These are phyloP conservation scores for Fusarium subglutinans DNA, from an alignment of 2,329 filamentous ascomycete species.

Conservation along the genomic window DNA sequence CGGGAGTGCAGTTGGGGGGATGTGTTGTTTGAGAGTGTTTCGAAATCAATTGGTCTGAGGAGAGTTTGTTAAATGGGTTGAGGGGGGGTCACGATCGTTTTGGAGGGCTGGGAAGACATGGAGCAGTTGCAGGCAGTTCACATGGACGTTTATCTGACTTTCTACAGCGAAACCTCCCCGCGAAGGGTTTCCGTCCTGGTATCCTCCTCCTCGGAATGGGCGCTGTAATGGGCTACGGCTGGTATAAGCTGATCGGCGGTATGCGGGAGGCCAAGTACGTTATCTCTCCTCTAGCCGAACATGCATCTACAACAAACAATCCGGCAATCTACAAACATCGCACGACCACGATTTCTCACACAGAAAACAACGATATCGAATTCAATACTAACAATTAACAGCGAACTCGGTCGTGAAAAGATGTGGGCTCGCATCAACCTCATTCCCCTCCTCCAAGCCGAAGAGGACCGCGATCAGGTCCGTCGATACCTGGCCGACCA, in stretches of 20 bases:
- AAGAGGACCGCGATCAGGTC: constrained; percentile 95
- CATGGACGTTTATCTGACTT: constrained; percentile 8
- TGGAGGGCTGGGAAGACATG: background rate
- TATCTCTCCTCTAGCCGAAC: background rate
- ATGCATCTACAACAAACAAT: background rate
- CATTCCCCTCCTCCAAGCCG: constrained; percentile 91
- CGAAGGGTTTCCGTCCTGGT: constrained; percentile 86
- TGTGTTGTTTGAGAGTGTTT: background rate
- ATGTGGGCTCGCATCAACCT: constrained; percentile 98
- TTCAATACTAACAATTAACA: constrained; percentile 49
- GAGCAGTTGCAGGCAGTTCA: background rate
- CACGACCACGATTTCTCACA: background rate
- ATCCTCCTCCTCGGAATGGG: constrained; percentile 81
- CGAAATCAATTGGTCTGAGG: background rate
- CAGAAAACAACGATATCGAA: no score
- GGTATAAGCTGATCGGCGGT: constrained; percentile 84
- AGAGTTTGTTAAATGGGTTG: background rate
- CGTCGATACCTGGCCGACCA: constrained; percentile 86
- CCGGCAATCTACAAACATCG: background rate
- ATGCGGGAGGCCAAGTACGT: constrained; percentile 91
- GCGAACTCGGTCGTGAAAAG: constrained; percentile 95
- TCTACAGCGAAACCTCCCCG: constrained; percentile 87
- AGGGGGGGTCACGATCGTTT: background rate
- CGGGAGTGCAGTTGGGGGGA: background rate
- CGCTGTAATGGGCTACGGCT: constrained; percentile 86